Conservation (phyloP, 2,329 filamentous ascomycete genomes). For the Hawksworthiomyces lignivorus region DNA sequence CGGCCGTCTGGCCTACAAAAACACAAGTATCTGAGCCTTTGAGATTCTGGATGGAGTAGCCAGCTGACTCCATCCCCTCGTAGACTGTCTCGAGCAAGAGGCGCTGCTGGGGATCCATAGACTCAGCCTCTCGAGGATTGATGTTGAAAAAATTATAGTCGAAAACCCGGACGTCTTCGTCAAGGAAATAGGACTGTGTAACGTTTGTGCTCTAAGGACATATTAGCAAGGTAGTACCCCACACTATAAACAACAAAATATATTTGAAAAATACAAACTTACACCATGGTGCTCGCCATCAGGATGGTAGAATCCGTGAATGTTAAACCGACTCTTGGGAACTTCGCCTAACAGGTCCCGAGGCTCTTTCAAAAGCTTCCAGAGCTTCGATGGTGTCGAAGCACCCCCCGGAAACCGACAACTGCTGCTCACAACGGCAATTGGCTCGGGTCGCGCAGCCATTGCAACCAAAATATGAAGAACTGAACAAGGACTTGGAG, state of each 20-base stretch:
- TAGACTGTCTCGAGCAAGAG: constrained; percentile 28
- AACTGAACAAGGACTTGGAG: too few species aligned
- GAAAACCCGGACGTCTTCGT: constrained; percentile 23
- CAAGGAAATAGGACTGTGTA: constrained; percentile 23
- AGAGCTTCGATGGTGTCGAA: constrained; percentile 12
- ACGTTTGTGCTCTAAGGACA: constrained; percentile 7
- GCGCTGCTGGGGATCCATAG: constrained; percentile 27
- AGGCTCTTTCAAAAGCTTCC: constrained; percentile 10
- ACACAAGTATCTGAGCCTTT: constrained; percentile 22
- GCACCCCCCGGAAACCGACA: constrained; percentile 13
- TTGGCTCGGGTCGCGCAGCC: constrained; percentile 11
- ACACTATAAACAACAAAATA: too few species aligned
- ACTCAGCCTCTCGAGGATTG: constrained; percentile 21
- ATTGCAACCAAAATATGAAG: too few species aligned
- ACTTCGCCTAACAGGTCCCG: constrained; percentile 5
- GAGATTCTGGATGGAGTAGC: constrained; percentile 19
- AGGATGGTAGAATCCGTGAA: constrained; percentile 10
- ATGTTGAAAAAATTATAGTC: constrained; percentile 30
- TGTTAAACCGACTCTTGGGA: constrained; percentile 12
- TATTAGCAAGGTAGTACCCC: too few species aligned
- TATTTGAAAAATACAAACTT: neutral
- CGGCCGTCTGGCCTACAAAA: constrained; percentile 24
- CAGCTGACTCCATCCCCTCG: constrained; percentile 27
- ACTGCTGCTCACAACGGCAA: constrained; percentile 14
- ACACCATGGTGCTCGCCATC: constrained; percentile 11